Percentiles rank a stretch among this genome's conserved stretches.
These are phyloP conservation scores for Hsuehochloa calcarea DNA, from an alignment of 176 grass and related monocot genomes.

Conservation along the genomic window DNA sequence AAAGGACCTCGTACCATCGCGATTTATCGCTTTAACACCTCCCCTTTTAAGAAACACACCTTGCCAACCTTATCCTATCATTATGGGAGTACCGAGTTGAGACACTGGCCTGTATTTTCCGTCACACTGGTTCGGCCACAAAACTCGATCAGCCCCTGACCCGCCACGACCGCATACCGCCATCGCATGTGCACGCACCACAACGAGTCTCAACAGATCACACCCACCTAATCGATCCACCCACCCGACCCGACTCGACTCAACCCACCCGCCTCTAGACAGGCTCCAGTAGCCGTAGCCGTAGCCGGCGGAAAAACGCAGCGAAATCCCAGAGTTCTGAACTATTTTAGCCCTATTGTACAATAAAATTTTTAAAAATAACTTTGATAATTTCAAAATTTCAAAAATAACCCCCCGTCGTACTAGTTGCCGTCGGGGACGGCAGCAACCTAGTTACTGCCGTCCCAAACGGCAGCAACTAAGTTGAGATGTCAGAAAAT, in stretches of 20 bases:
- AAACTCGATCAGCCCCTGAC: not conserved
- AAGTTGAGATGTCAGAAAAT: no score
- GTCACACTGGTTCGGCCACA: not conserved
- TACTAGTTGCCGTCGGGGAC: no score
- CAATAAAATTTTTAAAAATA: no score
- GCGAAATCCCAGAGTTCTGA: not conserved
- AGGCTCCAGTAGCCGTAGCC: no score
- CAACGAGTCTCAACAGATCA: not conserved
- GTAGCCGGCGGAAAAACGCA: not conserved
- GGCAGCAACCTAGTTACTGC: no score
- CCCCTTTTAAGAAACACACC: not conserved
- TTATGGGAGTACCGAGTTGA: constrained; percentile 20
- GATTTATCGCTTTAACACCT: not conserved
- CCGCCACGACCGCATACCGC: not conserved
- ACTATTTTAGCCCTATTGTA: no score
- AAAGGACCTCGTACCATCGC: not conserved
- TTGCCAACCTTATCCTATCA: constrained; percentile 21
- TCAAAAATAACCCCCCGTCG: no score
- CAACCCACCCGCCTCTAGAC: not conserved
- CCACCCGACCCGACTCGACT: not conserved
- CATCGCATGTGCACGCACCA: constrained; percentile 24
- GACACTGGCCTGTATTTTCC: constrained; percentile 6
- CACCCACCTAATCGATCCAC: not conserved
- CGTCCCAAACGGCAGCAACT: no score
- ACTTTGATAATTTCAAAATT: no score